A percentile compares a stretch with the other conserved stretches of the same genome.
Evolutionary conservation across 805 yeast species (phyloP).

Genomic region (Saturnispora halmiae): DNA sequence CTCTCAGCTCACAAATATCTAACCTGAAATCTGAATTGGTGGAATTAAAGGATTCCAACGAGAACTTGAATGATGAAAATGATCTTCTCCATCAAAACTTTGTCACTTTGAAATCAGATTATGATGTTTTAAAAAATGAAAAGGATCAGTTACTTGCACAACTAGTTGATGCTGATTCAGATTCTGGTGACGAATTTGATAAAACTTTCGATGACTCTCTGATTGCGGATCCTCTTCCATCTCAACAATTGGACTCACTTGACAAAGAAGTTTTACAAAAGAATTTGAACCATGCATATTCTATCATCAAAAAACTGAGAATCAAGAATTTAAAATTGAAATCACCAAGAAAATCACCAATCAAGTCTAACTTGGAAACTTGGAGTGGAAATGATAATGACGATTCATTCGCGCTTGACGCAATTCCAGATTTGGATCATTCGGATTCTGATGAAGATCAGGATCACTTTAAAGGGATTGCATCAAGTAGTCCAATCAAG

Average conservation of each 20-base stretch:
- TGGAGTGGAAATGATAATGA: conserved; percentile 1
- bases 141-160: conserved; percentile 16
- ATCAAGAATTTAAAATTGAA: conserved; percentile 13
- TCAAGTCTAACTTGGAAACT: background rate
- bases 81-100: conserved; percentile 41
- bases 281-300: conserved; percentile 56
- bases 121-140: conserved; percentile 13
- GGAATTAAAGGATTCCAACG: conserved; percentile 43
- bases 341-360: conserved; percentile 6
- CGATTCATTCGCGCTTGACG: conserved; percentile 2
- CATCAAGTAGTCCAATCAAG: conserved; percentile 10
- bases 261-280: conserved; percentile 60
- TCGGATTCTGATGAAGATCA: conserved; percentile 3
- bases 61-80: conserved; percentile 61
- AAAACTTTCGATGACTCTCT: conserved; percentile 30
- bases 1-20: conserved; percentile 30
- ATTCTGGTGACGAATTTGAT: conserved; percentile 21
- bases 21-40: conserved; percentile 35
- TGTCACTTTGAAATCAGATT: conserved; percentile 18
- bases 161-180: conserved; percentile 11
- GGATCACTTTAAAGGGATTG: conserved; percentile 5
- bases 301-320: conserved; percentile 52
- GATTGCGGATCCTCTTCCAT: conserved; percentile 27
- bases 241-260: conserved; percentile 32
- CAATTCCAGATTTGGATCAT: background rate